These are phyloP conservation scores for Elongisporangium senticosum DNA, from an alignment of 352 stramenopile genomes.

Conservation along the genomic window DNA sequence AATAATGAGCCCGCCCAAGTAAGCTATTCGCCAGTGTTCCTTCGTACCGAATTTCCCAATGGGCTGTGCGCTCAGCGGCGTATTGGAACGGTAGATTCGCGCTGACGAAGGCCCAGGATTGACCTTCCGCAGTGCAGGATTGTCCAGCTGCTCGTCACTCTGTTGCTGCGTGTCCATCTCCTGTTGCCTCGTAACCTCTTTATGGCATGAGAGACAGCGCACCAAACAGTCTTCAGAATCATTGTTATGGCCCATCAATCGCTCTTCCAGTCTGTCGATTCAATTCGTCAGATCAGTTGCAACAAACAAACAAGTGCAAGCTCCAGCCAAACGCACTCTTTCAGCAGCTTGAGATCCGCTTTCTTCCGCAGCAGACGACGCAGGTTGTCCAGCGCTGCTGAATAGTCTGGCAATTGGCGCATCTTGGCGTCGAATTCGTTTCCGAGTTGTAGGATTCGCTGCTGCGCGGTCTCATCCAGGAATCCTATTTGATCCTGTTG, in stretches of 20 bases:
- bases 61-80: constrained; percentile 47
- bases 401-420: constrained; percentile 34
- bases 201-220: constrained; percentile 64
- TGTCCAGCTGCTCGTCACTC: constrained; percentile 14
- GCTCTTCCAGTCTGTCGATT: constrained; percentile 37
- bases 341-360: constrained; percentile 54
- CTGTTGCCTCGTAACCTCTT: constrained; percentile 34
- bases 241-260: constrained; percentile 36
- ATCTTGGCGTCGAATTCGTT: constrained; percentile 40
- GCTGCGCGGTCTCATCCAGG: constrained; percentile 17
- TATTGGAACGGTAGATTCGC: constrained; percentile 56
- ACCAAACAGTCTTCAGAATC: constrained; percentile 64
- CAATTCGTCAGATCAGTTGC: too few relatives aligned
- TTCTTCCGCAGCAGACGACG: constrained; percentile 42
- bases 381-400: constrained; percentile 34
- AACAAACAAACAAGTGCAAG: neutral
- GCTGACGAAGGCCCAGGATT: constrained; percentile 43
- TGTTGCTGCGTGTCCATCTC: constrained; percentile 11
- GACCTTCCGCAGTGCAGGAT: constrained; percentile 30
- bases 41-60: neutral
- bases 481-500: constrained; percentile 27
- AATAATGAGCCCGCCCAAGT: too few relatives aligned
- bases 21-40: too few relatives aligned
- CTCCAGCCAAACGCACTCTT: constrained; percentile 35
- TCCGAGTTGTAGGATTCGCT: constrained; percentile 20